Evolutionary conservation across 2,329 filamentous ascomycete species (phyloP).

Genomic region (Penicillium griseofulvum): DNA sequence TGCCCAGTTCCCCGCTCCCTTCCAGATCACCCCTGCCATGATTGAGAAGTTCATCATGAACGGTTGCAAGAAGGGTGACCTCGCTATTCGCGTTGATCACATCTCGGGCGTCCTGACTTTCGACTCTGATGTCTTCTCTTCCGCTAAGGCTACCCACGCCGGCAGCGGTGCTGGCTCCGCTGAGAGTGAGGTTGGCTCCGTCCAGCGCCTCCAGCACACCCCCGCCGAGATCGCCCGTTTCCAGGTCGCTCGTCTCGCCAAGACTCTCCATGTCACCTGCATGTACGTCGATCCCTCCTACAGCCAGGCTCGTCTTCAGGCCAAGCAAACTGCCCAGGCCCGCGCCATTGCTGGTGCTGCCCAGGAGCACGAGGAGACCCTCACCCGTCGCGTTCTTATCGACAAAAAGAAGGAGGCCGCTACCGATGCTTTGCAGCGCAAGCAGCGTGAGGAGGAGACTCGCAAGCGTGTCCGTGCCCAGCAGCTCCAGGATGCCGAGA

Average conservation of each 20-base stretch:
- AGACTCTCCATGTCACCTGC: slow-evolving; percentile 87
- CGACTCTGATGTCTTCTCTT: slow-evolving; percentile 97
- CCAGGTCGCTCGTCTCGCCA: slow-evolving; percentile 86
- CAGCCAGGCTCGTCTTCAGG: slow-evolving; percentile 75
- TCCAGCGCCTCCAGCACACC: slow-evolving; percentile 95
- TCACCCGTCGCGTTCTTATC: slow-evolving; percentile 85
- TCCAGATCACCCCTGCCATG: slow-evolving; percentile 83
- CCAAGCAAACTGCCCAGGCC: slow-evolving; percentile 74
- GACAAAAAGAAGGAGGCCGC: slow-evolving; percentile 96
- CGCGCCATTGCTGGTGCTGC: slow-evolving; percentile 86
- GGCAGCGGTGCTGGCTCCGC: slow-evolving; percentile 83
- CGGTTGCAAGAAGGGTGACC: slow-evolving; percentile 98
- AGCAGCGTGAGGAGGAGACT: slow-evolving; percentile 88
- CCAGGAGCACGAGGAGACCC: slow-evolving; percentile 80
- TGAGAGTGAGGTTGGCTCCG: slow-evolving; percentile 76
- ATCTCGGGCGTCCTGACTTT: slow-evolving; percentile 94
- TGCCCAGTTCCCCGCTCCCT: slow-evolving; percentile 92
- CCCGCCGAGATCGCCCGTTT: slow-evolving; percentile 96
- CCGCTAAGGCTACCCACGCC: slow-evolving; percentile 83
- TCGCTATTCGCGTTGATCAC: slow-evolving; percentile 94
- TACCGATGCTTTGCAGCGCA: slow-evolving; percentile 80
- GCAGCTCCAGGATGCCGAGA: slow-evolving; percentile 85
- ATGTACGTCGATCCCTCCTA: slow-evolving; percentile 92
- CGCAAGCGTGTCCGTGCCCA: slow-evolving; percentile 83
- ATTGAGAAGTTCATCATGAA: slow-evolving; percentile 99